Conservation (phyloP, 1,284 basidiomycete genomes). For the Prillingera fragicola region DNA sequence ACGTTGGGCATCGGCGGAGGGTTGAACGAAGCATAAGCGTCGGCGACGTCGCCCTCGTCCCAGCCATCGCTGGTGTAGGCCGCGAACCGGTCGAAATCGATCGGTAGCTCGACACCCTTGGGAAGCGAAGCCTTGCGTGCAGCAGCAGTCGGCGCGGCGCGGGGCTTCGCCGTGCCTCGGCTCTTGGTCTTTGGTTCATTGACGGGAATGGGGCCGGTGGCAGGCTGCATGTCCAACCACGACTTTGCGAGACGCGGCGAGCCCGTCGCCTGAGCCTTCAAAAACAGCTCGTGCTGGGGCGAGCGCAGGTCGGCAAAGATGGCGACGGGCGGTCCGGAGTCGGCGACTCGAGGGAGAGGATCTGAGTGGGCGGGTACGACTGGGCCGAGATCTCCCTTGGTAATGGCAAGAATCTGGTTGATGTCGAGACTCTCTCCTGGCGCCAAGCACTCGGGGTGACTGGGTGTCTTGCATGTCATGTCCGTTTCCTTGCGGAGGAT, state of each 20-base stretch:
- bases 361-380: not conserved
- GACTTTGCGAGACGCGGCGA: slow-evolving; percentile 10
- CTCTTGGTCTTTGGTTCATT: too few relatives aligned
- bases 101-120: too few relatives aligned
- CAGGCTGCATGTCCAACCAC: slow-evolving; percentile 27
- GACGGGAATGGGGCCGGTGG: too few relatives aligned
- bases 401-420: slow-evolving; percentile 58
- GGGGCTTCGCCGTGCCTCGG: too few relatives aligned
- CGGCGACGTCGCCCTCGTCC: too few relatives aligned
- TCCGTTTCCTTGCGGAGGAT: slow-evolving; percentile 94
- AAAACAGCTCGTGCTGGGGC: slow-evolving; percentile 24
- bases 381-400: slow-evolving; percentile 36
- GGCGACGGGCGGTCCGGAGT: slow-evolving; percentile 23
- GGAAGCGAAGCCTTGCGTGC: too few relatives aligned
- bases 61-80: too few relatives aligned
- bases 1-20: too few relatives aligned
- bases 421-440: slow-evolving; percentile 84
- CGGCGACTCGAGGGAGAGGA: not conserved
- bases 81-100: too few relatives aligned
- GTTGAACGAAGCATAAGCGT: too few relatives aligned
- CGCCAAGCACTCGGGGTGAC: slow-evolving; percentile 73
- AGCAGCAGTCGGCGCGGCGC: too few relatives aligned
- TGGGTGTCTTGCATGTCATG: slow-evolving; percentile 92
- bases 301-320: slow-evolving; percentile 29
- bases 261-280: slow-evolving; percentile 29